Base-by-base conservation (phyloP, 768 basidiomycete genomes). In the Vararia minispora region DNA sequence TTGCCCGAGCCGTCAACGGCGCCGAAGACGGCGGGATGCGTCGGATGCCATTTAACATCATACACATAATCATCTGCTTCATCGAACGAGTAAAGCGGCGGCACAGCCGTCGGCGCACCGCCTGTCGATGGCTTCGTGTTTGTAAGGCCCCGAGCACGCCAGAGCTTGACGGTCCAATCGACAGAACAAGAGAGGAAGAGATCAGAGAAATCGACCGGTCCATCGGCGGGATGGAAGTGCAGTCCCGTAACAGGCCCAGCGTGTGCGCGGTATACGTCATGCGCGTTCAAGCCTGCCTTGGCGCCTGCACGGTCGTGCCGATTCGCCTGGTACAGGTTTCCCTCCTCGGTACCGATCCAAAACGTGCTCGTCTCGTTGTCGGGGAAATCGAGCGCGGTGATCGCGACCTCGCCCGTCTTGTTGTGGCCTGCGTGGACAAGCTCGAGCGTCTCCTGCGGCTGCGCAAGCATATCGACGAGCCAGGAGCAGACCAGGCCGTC, bases 61-160 rank as follows among this genome's bases (percentile, higher is more conserved):
- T 95, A 98, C 8, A 99, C 94, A 56, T 98, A 97, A 58, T 99
- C 95, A 54, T 92, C 90, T 10, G 91, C 87, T 58, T 97, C 94
- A 48, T 99, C 94, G 52, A 99, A 98, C 28, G 88, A 90, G 55
- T 92, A 84, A 17, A 98, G 49, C 3, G 94, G 87, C 0, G 73
- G 31, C n/a, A 92, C 66, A 13, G 59, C 57, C 47, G 75, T 71
- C 22, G 53, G 44, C 24, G 47, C 47, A n/a, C n/a, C n/a, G n/a
- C n/a, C n/a, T 26, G 79, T 77, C 6, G 80, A 79, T 6, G 84
- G 74, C 58, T 87, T 87, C 29, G 81, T 67, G n/a, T n/a, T n/a
- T n/a, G n/a, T n/a, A 27, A 81, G 61, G 9, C 74, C 76, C 59
- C 79, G 87, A 6, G 87, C 73, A 28, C 90, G 70, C 95, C 95